A percentile compares a stretch with the other conserved stretches of the same genome.
phyloP scores from a whole-genome alignment of 2,329 filamentous ascomycete genomes.

The Colletotrichum sp. region DNA sequence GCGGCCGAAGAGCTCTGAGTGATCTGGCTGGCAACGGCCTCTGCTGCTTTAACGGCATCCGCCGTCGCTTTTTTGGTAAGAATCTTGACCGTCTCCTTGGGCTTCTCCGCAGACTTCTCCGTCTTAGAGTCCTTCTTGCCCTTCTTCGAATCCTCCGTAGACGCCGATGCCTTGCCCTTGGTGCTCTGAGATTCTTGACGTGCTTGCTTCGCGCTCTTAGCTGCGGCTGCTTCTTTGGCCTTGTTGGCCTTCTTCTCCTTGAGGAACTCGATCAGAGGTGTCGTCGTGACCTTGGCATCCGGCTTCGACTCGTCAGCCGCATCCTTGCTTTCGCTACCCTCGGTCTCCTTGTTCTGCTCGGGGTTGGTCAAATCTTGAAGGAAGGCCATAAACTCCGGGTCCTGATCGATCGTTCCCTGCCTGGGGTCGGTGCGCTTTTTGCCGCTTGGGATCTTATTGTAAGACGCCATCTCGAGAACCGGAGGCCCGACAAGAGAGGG shows the following conservation, averaged over 20 bases:
- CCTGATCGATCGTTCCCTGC: conserved; percentile 95
- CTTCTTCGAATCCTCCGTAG: conserved; percentile 53
- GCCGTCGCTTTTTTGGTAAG: conserved; percentile 63
- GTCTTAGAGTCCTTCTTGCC: conserved; percentile 64
- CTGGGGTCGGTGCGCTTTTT: conserved; percentile 81
- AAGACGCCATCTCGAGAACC: conserved; percentile 80
- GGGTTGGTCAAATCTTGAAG: conserved; percentile 84
- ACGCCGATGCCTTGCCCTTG: conserved; percentile 48
- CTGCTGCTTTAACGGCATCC: conserved; percentile 53
- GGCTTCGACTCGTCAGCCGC: conserved; percentile 53
- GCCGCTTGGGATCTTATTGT: conserved; percentile 79
- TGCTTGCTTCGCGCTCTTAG: conserved; percentile 61
- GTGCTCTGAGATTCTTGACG: conserved; percentile 56
- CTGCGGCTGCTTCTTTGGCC: conserved; percentile 59
- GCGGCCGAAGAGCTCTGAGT: conserved; percentile 36
- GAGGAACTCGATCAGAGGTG: conserved; percentile 87
- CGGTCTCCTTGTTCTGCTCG: conserved; percentile 51
- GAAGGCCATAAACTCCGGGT: conserved; percentile 94
- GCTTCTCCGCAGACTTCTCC: conserved; percentile 53
- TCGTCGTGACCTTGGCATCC: conserved; percentile 73
- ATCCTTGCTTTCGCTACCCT: conserved; percentile 47
- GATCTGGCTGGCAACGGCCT: conserved; percentile 43
- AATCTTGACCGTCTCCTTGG: conserved; percentile 68
- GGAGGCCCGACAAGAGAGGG: conserved; percentile 79
- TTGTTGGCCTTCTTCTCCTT: conserved; percentile 90